Evolutionary conservation across 2,329 filamentous ascomycete species (phyloP), one percentile per base, ranked within the genome.

Genomic region (Penicillium oxalicum): DNA sequence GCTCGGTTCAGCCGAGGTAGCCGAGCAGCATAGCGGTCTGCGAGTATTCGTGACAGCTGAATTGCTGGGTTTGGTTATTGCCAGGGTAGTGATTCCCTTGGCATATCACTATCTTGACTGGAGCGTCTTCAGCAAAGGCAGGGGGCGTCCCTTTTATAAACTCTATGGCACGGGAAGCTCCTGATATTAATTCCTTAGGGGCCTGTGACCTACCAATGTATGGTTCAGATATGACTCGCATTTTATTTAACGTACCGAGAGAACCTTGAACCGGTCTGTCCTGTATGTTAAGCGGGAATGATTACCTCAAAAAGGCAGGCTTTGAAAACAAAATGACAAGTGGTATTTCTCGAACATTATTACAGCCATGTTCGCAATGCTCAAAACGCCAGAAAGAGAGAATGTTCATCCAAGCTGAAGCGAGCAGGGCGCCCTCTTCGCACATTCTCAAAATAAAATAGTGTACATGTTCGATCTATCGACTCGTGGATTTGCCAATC

Each of bases 1-100:
- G 60, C 62, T 33, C 62, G 65, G 1, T 69, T 68, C 44, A 60
- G 51, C 24, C 56, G 59, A 37, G 53, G 56, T 5, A 42, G 26
- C 6, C 56, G 34, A 57, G 11, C 11, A 9, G 9, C 27, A 34
- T 29, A 28, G 13, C 6, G 7, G 2, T 33, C 4, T 32, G 9
- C 24, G 6, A 2, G 8, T 26, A 13, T 27, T 24, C 3, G 24
- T 24, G 28, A n/a, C 27, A 29, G 5, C 9, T 12, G 26, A 3
- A 5, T 7, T 9, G 11, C 40, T 35, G 7, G 9, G 11, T 27
- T 27, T 29, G 11, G 11, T 7, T 3, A 32, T 32, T 32, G 18
- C 18, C 18, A 18, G 18, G 18, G 18, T 18, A 18, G 18, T 18
- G 18, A 18, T 18, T 18, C 18, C 18, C 18, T 18, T 18, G 18